Percentiles rank a stretch among this genome's conserved stretches.
Conservation (phyloP, 306 rosid genomes). For the Acmispon strigosus region DNA sequence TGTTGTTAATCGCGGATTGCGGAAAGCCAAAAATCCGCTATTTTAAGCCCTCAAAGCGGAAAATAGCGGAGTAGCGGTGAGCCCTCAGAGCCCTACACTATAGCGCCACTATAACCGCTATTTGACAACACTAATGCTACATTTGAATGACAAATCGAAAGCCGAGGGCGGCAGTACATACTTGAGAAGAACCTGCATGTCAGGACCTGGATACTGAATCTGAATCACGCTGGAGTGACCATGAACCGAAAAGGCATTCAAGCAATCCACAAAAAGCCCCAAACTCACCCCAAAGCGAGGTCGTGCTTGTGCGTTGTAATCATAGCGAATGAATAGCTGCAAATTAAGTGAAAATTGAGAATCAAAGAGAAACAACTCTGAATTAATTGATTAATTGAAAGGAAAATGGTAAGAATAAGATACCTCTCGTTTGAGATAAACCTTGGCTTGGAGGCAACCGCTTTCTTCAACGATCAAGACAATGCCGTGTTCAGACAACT, state of each 20-base stretch:
- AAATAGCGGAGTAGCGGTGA: too few species aligned
- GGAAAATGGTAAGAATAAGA: too few species aligned
- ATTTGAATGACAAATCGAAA: not conserved
- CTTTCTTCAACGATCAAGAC: slow-evolving; percentile 81
- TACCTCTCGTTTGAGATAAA: slow-evolving; percentile 93
- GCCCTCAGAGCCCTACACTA: too few species aligned
- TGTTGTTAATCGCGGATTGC: too few species aligned
- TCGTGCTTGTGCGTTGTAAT: slow-evolving; percentile 68
- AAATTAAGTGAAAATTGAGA: not conserved
- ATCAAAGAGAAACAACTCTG: not conserved
- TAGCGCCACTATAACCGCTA: too few species aligned
- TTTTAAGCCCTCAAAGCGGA: too few species aligned
- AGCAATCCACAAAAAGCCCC: slow-evolving; percentile 75
- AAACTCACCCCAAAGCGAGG: slow-evolving; percentile 88
- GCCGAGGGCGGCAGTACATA: slow-evolving; percentile 29
- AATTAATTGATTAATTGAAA: too few species aligned
- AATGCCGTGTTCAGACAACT: slow-evolving; percentile 81
- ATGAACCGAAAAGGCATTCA: slow-evolving; percentile 77
- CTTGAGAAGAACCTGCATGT: slow-evolving; percentile 94
- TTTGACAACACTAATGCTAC: too few species aligned
- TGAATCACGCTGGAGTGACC: slow-evolving; percentile 55
- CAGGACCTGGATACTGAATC: slow-evolving; percentile 87
- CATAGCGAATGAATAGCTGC: slow-evolving; percentile 70
- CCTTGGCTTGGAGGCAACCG: slow-evolving; percentile 89
- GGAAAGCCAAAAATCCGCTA: too few species aligned